Base-by-base conservation (phyloP, 2,329 filamentous ascomycete genomes). In the Penicillium crustosum region DNA sequence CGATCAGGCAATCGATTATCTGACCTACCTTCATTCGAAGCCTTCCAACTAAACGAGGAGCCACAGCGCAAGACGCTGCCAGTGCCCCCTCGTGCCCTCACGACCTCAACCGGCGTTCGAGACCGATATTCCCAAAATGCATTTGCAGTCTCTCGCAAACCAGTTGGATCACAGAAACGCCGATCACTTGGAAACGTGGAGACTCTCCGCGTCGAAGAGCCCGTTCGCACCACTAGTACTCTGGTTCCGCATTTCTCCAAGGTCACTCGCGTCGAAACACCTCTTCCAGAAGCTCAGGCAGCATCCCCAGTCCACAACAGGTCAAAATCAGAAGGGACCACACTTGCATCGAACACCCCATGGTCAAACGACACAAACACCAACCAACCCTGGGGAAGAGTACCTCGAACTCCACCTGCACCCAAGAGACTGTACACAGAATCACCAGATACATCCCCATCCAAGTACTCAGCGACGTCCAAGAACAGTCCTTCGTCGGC, bases 11-110 rank as follows among this genome's bases (percentile, higher is more conserved):
- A 79, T 63, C 70, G 72, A 56, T 65, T 81, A 15, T 77, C 79
- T 29, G 72, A 78, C 56, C 69, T 81, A 31, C 79, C 79, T 21
- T 69, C 69, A 25, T 81, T 81, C 59, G 72, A 75, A 19, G 53
- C 67, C 2, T 75, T 77, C 47, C 69, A 70, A n/a, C 58, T 77
- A 17, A 69, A 71, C 2, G 69, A 70, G 2, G 60, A 58, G 33
- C 55, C 17, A 59, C 57, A 65, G n/a, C 66, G 23, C 57, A 67
- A 58, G 66, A 69, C 63, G 59, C 66, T 60, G 17, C 45, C 61
- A 13, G 61, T 66, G 2, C 76, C 77, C 2, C 68, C 72, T 17
- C 75, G 68, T 53, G 72, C 73, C 21, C 57, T 75, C 31, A 53
- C 42, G 21, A 61, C 68, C 23, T 60, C 70, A 6, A 61, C 59